Evolutionary conservation across 495 filamentous ascomycete genomes (phyloP).

Genomic region (Aspergillus baeticus): DNA sequence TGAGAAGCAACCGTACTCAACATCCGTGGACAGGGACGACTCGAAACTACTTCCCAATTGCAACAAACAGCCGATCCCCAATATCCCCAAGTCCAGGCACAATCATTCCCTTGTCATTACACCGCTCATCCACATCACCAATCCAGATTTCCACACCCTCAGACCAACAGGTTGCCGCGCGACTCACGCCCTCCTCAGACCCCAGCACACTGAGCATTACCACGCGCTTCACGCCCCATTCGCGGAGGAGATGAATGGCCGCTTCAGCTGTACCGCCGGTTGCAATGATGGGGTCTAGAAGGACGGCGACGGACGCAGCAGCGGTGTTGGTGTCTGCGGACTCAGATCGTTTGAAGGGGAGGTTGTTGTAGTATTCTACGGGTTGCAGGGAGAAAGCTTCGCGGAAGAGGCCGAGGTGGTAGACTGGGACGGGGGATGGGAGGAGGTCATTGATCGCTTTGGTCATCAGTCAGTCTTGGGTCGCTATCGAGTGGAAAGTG

Average conservation of each 20-base stretch:
- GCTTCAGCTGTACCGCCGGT: constrained; percentile 88
- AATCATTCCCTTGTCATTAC: constrained; percentile 82
- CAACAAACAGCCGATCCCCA: constrained; percentile 89
- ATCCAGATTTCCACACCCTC: constrained; percentile 79
- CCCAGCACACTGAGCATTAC: constrained; percentile 76
- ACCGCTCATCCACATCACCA: constrained; percentile 70
- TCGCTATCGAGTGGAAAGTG: neutral
- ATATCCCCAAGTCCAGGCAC: constrained; percentile 89
- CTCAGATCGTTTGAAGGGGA: constrained; percentile 65
- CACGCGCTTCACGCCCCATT: constrained; percentile 86
- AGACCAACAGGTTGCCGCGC: constrained; percentile 70
- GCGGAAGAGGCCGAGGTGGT: constrained; percentile 92
- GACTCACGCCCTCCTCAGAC: constrained; percentile 60
- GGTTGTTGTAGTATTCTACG: constrained; percentile 98
- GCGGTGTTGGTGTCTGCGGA: constrained; percentile 37
- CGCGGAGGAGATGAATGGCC: constrained; percentile 81
- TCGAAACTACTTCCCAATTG: constrained; percentile 75
- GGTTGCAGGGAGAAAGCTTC: constrained; percentile 80
- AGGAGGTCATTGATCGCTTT: constrained; percentile 80
- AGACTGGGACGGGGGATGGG: constrained; percentile 75
- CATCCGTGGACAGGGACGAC: neutral
- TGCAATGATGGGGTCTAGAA: constrained; percentile 91
- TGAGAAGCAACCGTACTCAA: neutral
- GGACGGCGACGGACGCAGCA: constrained; percentile 64
- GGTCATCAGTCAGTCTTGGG: neutral